Evolutionary conservation across 129 eudicot species (phyloP), one percentile per base, ranked within the genome.

Genomic region (Lactuca saligna): DNA sequence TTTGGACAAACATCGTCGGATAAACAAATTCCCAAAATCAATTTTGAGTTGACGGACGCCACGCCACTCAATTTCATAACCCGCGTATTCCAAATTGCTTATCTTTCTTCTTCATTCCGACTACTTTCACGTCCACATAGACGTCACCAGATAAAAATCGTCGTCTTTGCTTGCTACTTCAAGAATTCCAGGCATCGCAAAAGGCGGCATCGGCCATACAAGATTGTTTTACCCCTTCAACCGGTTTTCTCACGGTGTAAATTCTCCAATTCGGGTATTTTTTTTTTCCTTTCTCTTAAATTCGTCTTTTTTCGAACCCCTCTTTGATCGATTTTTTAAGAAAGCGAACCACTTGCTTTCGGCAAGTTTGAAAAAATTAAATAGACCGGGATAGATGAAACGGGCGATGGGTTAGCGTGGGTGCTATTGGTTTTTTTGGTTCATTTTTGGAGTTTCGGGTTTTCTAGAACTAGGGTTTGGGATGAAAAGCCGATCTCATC

Each of bases 401-500:
- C 29, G 66, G 50, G 71, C 65, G 5, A 74, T 56, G 78, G 78
- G 71, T 73, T 73, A 73, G 70, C 32, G 56, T 44, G 41, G 57
- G 54, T 17, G 42, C 1, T 25, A 25, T 25, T 25, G 29, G 29
- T 25, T 25, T 25, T 25, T 25, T 25, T 25, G 29, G 29, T 25
- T 25, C 29, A 25, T 25, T 70, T 38, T 72, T 44, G 62, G 72
- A 71, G 65, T 64, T 80, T 73, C 65, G 68, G 72, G 71, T 66
- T 41, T 56, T 37, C 4, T 42, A 44, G 71, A 50, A 66, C 53
- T 33, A 57, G 59, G 59, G 82, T 69, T 61, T 67, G 75, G 57
- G 65, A 88, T 88, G 96, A 92, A 82, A 77, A 82, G 87, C 81
- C 86, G 98, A 75, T 86, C 95, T 10, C 89, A 82, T 77, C 84